phyloP scores from a whole-genome alignment of 164 flowering plant genomes.

The Akebia trifoliata region DNA sequence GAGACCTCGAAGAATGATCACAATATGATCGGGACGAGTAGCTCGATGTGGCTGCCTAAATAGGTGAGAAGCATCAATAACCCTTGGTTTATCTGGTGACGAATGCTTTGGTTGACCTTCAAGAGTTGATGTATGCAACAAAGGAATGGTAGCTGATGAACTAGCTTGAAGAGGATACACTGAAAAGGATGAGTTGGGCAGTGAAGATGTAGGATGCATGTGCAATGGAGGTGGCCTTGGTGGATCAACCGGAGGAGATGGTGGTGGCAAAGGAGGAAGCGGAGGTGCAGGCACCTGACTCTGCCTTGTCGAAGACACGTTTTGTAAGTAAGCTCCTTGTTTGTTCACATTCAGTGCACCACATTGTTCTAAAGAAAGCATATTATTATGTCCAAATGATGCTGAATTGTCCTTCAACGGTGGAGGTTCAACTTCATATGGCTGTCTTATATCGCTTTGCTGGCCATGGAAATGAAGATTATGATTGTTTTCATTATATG shows the following conservation, averaged over 20 bases:
- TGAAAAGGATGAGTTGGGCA: slow-evolving; percentile 26
- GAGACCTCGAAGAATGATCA: slow-evolving; percentile 90
- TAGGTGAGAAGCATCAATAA: slow-evolving; percentile 63
- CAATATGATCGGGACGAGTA: slow-evolving; percentile 82
- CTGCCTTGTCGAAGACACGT: slow-evolving; percentile 13
- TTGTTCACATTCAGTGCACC: slow-evolving; percentile 14
- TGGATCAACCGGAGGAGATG: slow-evolving; percentile 51
- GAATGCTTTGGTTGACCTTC: slow-evolving; percentile 28
- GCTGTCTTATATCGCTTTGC: slow-evolving; percentile 14
- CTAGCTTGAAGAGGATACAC: slow-evolving; percentile 32
- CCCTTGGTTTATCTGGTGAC: slow-evolving; percentile 48
- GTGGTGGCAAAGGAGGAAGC: slow-evolving; percentile 59
- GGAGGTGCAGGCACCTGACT: slow-evolving; percentile 39
- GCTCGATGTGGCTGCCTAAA: slow-evolving; percentile 72
- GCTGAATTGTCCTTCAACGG: slow-evolving; percentile 3
- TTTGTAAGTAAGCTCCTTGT: slow-evolving; percentile 23
- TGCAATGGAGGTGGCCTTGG: slow-evolving; percentile 28
- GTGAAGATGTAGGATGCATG: slow-evolving; percentile 25
- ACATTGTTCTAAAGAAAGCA: slow-evolving; percentile 14
- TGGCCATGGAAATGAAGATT: slow-evolving; percentile 14
- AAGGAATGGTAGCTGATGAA: slow-evolving; percentile 27
- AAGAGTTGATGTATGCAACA: slow-evolving; percentile 20
- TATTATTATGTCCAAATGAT: slow-evolving; percentile 12
- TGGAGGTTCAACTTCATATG: slow-evolving; percentile 14
- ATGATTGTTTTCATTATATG: slow-evolving; percentile 13